Conservation (phyloP, 345 rosid genomes). For the Salix purpurea region DNA sequence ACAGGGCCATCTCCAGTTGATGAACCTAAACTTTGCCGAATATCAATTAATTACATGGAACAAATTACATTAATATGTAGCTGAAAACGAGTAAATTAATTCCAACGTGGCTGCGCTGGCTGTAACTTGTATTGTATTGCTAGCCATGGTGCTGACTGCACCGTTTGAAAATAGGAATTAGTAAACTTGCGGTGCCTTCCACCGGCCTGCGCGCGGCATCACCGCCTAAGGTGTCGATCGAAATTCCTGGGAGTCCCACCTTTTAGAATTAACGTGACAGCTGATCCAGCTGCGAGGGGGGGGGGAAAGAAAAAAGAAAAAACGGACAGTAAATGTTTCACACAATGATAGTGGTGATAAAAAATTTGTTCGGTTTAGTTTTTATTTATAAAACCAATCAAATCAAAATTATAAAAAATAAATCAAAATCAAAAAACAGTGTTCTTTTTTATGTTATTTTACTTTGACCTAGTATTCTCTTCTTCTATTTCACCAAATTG, state of each 20-base stretch:
- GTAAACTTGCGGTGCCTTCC: not conserved
- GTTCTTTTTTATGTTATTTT: no score
- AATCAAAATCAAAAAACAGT: no score
- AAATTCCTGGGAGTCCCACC: not conserved
- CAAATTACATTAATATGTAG: not conserved
- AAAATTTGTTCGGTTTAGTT: no score
- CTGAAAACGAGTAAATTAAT: not conserved
- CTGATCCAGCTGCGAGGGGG: not conserved
- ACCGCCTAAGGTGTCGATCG: not conserved
- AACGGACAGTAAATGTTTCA: no score
- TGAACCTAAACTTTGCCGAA: not conserved
- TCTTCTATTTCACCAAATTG: no score
- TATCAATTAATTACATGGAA: no score
- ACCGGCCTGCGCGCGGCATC: not conserved
- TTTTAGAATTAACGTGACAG: not conserved
- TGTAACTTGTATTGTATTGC: not conserved
- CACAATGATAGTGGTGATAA: no score
- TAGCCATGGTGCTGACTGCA: not conserved
- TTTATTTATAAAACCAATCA: no score
- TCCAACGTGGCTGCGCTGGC: not conserved
- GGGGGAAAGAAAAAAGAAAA: no score
- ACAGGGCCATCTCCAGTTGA: not conserved
- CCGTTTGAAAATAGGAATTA: not conserved
- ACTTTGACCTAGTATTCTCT: no score
- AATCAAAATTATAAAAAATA: no score